These are phyloP conservation scores for Gracilaria gracilis DNA, from an alignment of 23 red algal species.

Conservation along the genomic window DNA sequence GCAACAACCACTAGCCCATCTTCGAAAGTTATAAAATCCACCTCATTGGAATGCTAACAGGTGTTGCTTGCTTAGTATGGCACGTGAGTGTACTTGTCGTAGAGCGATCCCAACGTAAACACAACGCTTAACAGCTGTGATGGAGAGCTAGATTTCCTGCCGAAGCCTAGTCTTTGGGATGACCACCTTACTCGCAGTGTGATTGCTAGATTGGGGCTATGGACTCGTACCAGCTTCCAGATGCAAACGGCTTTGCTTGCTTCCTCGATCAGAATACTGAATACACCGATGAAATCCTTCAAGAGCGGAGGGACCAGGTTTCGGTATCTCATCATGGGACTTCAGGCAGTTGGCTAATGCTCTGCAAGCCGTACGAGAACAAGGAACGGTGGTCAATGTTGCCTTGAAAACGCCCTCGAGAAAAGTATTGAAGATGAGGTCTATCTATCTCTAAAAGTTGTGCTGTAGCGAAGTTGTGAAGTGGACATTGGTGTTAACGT, in stretches of 20 bases:
- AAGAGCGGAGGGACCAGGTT: constrained; percentile 88
- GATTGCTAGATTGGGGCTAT: constrained; percentile 97
- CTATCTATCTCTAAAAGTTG: constrained; percentile 39
- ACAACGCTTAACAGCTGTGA: constrained; percentile 88
- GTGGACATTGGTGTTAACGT: too few relatives aligned
- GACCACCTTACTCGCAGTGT: constrained; percentile 85
- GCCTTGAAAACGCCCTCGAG: constrained; percentile 80
- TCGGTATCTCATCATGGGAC: constrained; percentile 74
- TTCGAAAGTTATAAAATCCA: too few relatives aligned
- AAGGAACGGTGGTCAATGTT: constrained; percentile 86
- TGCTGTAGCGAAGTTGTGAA: constrained; percentile 19
- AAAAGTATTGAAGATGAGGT: constrained; percentile 78
- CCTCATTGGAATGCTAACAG: too few relatives aligned
- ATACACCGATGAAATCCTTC: constrained; percentile 89
- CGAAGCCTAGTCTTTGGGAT: constrained; percentile 45
- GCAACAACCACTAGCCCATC: too few relatives aligned
- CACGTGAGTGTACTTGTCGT: constrained; percentile 87
- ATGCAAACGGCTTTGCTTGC: constrained; percentile 89
- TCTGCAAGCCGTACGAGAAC: constrained; percentile 47
- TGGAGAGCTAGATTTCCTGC: constrained; percentile 63
- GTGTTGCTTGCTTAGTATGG: constrained; percentile 82
- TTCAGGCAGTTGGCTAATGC: constrained; percentile 86
- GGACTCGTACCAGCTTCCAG: constrained; percentile 96
- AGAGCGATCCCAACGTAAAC: constrained; percentile 92
- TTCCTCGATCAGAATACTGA: constrained; percentile 68